Base-by-base conservation (phyloP, 306 rosid genomes). In the Ziziphus jujuba region DNA sequence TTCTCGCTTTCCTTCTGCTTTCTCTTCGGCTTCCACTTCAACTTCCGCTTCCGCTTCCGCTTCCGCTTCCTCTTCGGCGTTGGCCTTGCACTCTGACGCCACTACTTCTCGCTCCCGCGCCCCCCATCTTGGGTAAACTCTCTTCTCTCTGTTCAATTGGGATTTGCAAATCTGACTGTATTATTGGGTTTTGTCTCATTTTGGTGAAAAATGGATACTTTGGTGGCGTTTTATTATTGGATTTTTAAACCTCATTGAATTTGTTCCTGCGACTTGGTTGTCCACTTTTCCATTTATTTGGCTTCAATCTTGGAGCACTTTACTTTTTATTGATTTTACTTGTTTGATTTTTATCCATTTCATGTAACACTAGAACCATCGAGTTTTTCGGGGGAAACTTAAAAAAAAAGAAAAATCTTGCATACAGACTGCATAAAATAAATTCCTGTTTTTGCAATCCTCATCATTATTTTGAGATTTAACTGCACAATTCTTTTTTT, bases 11-110 rank as follows among this genome's bases (percentile, higher is more conserved):
- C 60, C 72, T 56, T 62, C 28, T 43, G 56, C 36, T 25, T 57
- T 72, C 9, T 61, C 71, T 49, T 5, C 57, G 0, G 55, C 14
- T 12, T 9, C 35, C 75, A 17, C 51, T 34, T n/a, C n/a, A n/a
- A 23, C 47, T 49, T 68, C 70, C 10, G 17, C 12, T 47, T 73
- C 59, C 53, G 25, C 61, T n/a, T n/a, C n/a, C 49, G 62, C 81
- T 24, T 17, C 21, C 8, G 22, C 50, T 25, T 57, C 75, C 9
- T 61, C 71, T 49, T 5, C 57, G 0, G 55, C 14, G 8, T 9
- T 9, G 17, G 62, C 16, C n/a, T 34, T 75, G 69, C 51, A 44
- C 82, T 51, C 78, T 24, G 52, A 60, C 76, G 58, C 35, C 75
- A 17, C 51, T 34, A 23, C 47, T 49, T 68, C 70, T 57, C 10